Percentiles rank a stretch among this genome's conserved stretches.
These are phyloP conservation scores for Globisporangium carolinianum DNA, from an alignment of 352 stramenopile species.

Conservation along the genomic window DNA sequence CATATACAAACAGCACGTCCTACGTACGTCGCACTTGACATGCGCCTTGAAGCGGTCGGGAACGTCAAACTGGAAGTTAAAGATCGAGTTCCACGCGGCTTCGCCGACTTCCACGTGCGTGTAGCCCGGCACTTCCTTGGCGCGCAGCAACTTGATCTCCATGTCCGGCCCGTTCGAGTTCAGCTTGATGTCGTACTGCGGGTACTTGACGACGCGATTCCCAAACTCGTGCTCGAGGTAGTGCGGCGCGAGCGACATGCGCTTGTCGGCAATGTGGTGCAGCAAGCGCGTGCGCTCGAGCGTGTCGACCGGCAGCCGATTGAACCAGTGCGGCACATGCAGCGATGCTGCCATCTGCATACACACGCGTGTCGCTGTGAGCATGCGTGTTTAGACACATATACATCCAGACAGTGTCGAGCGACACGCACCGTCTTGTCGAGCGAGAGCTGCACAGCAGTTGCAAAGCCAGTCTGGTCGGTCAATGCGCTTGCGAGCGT, in stretches of 20 bases:
- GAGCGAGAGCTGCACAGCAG: conserved; percentile 13
- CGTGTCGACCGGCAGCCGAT: conserved; percentile 52
- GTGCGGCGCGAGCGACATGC: conserved; percentile 40
- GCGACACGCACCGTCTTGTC: conserved; percentile 14
- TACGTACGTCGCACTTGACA: conserved; percentile 47
- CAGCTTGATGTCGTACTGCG: conserved; percentile 71
- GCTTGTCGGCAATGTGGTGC: conserved; percentile 45
- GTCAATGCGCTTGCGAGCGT: conserved; percentile 21
- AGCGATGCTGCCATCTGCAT: conserved; percentile 19
- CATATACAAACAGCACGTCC: neutral
- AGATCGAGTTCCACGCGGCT: conserved; percentile 70
- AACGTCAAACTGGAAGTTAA: conserved; percentile 73
- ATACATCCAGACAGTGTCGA: neutral
- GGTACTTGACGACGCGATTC: conserved; percentile 32
- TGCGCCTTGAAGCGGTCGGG: conserved; percentile 53
- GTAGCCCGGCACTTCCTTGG: conserved; percentile 44
- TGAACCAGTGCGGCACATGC: conserved; percentile 61
- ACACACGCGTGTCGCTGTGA: neutral
- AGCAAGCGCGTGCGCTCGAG: conserved; percentile 45
- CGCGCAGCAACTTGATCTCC: conserved; percentile 71
- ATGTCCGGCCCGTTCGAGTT: conserved; percentile 76
- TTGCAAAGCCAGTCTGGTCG: conserved; percentile 17
- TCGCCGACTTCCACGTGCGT: conserved; percentile 56
- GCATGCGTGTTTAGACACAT: neutral
- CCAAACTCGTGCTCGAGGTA: conserved; percentile 52